Base-by-base conservation (phyloP, 768 basidiomycete species). In the Suillus subalutaceus region DNA sequence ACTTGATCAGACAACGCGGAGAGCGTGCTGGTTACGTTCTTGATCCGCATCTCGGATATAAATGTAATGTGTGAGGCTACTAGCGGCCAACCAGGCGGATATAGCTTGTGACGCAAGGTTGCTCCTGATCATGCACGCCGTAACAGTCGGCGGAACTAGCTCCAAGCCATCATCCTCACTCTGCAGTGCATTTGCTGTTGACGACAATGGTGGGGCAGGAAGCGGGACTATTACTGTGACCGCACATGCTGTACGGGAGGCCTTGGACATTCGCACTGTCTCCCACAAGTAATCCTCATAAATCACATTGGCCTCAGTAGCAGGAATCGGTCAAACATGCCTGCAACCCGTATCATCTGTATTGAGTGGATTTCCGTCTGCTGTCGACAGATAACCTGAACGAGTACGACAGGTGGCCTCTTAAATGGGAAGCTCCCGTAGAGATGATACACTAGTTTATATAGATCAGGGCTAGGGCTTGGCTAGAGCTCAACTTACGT, bases 231-330 rank as follows among this genome's bases (percentile, higher is more conserved):
- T 53, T 15, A 18, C 18, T 53, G 16, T 18, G 26, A 30, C 26
- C 30, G 86, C 84, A 8, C 89, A 90, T 72, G 88, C 89, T 2
- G 72, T 90, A 35, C 85, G 89, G 74, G 84, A 88, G 84, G 88
- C 3, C 30, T 50, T 23, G 23, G n/a, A 26, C 48, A 15, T 50
- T 13, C 5, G 23, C 48, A 50, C 23, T 15, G 23, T 26, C 48
- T 23, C 23, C 48, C 23, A 26, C 13, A 23, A 26, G 23, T 2
- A 50, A 26, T 26, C 48, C 23, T 50, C 23, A 23, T 23, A 5
- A 26, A 23, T 50, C 12, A 6, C 23, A 23, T 26, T 50, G 1
- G 48, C 48, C 23, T 50, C 23, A 26, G 52, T 55, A 15, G 8
- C 37, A 18, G 26, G 32, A 30, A 20, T 38, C 20, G 26, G 23